Base-by-base conservation (phyloP, 345 rosid genomes). In the Hibiscus trionum region DNA sequence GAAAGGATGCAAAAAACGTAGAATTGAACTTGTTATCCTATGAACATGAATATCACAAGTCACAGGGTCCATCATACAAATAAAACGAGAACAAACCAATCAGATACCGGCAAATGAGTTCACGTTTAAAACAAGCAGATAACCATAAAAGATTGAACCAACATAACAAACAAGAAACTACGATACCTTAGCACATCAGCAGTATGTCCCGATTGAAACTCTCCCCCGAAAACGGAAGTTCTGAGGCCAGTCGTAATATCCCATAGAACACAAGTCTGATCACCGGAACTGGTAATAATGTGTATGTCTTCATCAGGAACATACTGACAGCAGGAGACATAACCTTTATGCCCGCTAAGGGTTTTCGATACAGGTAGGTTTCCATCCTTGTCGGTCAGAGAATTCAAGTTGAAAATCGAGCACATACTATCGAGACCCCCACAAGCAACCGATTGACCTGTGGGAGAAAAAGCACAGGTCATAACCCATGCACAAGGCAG, bases 401-500 rank as follows among this genome's bases (percentile, higher is more conserved):
- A 86, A 83, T 86, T 96, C 61, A 96, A 87, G 83, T 88, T 93
- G 79, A 96, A 91, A 78, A 96, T 92, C 50, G 99, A 89, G 81
- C 98, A 96, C 31, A 85, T 86, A 70, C 95, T 93, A 73, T 96
- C 98, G 60, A 93, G 94, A 73, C 99, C 99, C 60, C 99, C 99
- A 79, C 97, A 89, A 29, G 99, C 96, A 80, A 96, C 99, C 2
- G 93, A 86, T 65, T 93, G 99, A 74, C 98, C 93, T 31, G 84
- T 84, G 1, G 99, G 96, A 69, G 98, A 91, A 83, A 95, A 95
- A 56, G 96, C 99, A 80, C 99, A 92, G 11, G 99, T 87, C 99
- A 90, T 95, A 75, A 95, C 98, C 97, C 98, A 93, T 1, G 99
- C 96, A 77, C 97, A 93, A 64, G 97, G 98, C 66, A 96, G 90